phyloP scores from a whole-genome alignment of 306 rosid species.

The Castanea sativa region DNA sequence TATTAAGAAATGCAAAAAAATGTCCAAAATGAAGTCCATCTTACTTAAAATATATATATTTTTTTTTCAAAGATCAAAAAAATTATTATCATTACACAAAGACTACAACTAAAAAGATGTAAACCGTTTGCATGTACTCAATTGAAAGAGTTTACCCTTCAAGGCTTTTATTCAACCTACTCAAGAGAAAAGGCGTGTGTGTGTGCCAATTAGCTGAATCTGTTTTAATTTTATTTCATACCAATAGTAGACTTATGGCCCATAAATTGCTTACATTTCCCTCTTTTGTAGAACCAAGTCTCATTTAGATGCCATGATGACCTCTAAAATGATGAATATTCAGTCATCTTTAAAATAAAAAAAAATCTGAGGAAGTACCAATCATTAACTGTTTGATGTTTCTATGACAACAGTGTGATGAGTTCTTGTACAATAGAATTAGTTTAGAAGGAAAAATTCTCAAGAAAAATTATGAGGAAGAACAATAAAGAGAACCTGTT shows the following conservation, averaged over 20 bases:
- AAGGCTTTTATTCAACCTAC: too few species aligned
- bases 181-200: too few species aligned
- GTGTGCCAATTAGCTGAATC: too few species aligned
- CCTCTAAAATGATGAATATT: not conserved
- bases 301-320: not conserved
- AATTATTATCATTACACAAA: not conserved
- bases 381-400: not conserved
- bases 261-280: not conserved
- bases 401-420: not conserved
- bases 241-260: too few species aligned
- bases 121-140: not conserved
- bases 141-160: too few species aligned
- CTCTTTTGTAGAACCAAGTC: not conserved
- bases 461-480: not conserved
- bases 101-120: not conserved
- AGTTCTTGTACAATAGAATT: not conserved
- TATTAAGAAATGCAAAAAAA: not conserved
- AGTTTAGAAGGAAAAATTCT: constrained; percentile 2
- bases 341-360: not conserved
- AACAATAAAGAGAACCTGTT: constrained; percentile 58
- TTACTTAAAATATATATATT: too few species aligned
- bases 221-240: too few species aligned
- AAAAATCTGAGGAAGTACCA: not conserved
- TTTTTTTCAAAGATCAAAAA: too few species aligned
- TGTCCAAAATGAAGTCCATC: not conserved